phyloP scores from a whole-genome alignment of 768 basidiomycete species.

The Suillus luteus region DNA sequence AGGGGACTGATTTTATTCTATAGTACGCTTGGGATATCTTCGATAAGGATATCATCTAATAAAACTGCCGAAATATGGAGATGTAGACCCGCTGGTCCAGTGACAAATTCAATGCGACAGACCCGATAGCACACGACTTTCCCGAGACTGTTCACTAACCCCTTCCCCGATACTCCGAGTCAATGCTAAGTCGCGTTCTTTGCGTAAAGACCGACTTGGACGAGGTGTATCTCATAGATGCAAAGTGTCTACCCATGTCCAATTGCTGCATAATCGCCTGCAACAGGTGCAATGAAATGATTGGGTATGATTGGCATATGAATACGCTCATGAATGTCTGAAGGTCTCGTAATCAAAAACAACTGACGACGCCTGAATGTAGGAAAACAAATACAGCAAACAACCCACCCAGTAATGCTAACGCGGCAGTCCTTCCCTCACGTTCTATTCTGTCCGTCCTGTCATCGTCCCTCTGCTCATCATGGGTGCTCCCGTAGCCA shows the following conservation, averaged over 20 bases:
- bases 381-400: conserved; percentile 6
- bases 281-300: not conserved
- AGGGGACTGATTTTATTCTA: too few species aligned
- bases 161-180: conserved; percentile 43
- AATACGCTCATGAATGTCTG: not conserved
- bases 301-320: not conserved
- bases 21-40: too few species aligned
- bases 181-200: not conserved
- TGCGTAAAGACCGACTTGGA: not conserved
- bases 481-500: not conserved
- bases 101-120: not conserved
- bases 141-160: conserved; percentile 53
- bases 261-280: not conserved
- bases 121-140: conserved; percentile 76
- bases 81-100: not conserved
- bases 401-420: conserved; percentile 5
- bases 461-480: not conserved
- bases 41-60: too few species aligned
- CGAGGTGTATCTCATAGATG: not conserved
- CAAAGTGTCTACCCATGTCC: not conserved
- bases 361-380: conserved; percentile 5
- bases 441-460: not conserved
- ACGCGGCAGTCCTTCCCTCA: conserved; percentile 7
- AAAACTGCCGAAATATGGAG: too few species aligned
- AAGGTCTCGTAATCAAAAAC: conserved; percentile 6